These are phyloP conservation scores for Coprinellus aureogranulatus DNA, from an alignment of 768 basidiomycete genomes.

Conservation along the genomic window DNA sequence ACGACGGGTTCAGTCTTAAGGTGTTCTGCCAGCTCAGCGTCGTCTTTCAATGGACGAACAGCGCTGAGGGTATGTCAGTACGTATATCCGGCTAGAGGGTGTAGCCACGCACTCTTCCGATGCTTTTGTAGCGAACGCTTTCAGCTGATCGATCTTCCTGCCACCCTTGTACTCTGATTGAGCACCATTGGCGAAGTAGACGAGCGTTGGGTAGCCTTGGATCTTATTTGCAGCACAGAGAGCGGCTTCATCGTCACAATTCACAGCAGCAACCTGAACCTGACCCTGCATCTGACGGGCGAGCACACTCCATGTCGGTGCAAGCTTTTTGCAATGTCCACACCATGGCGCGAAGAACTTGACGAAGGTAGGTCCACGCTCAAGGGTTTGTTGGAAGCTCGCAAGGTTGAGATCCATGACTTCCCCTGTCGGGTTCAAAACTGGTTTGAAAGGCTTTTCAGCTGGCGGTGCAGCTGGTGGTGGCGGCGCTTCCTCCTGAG, in stretches of 20 bases:
- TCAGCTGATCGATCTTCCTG: conserved; percentile 68
- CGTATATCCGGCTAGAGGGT: background rate
- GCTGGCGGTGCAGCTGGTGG: conserved; percentile 6
- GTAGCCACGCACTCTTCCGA: conserved; percentile 57
- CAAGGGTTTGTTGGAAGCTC: conserved; percentile 38
- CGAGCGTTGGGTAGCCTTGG: conserved; percentile 79
- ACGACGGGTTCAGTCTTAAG: conserved; percentile 43
- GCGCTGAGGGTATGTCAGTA: conserved; percentile 17
- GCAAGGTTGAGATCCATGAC: conserved; percentile 34
- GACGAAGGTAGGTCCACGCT: conserved; percentile 47
- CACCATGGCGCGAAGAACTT: conserved; percentile 95
- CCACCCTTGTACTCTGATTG: conserved; percentile 75
- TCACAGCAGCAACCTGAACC: conserved; percentile 78
- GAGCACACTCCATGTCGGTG: conserved; percentile 76
- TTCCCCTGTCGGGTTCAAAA: conserved; percentile 35
- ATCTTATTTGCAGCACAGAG: conserved; percentile 70
- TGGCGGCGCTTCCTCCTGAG: background rate
- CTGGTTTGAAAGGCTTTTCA: conserved; percentile 18
- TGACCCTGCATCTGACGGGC: conserved; percentile 67
- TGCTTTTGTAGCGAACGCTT: conserved; percentile 74
- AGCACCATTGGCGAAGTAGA: conserved; percentile 58
- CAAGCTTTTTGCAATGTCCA: conserved; percentile 94
- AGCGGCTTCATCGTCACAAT: conserved; percentile 75
- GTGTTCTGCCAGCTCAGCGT: conserved; percentile 40
- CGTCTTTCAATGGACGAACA: conserved; percentile 27